Evolutionary conservation across 2,329 filamentous ascomycete genomes (phyloP), one percentile per base, ranked within the genome.

Genomic region (Colletotrichum liaoningense): DNA sequence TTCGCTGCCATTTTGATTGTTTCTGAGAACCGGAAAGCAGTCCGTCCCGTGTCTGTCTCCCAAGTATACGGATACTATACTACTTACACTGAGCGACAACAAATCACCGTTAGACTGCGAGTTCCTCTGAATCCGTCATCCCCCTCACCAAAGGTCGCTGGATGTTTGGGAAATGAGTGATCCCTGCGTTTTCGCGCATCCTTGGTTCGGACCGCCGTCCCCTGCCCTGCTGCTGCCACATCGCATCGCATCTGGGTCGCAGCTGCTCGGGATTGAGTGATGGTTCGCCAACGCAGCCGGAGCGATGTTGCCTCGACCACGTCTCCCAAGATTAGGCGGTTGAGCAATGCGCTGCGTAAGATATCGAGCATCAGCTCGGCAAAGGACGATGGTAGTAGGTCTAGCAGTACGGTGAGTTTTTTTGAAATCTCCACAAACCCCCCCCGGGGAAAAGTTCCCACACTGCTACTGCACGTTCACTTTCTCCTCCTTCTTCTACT

Each of bases 211-310:
- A 65, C 38, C 52, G 42, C 42, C 8, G 42, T n/a, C 42, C 42
- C 42, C 38, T 24, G 24, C 16, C 12, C 49, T 56, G 33, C 49
- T 14, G 9, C 49, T 22, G 35, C 35, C 38, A 7, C 38, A 42
- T 42, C 38, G 16, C 63, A 9, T 65, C 11, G 19, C n/a, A 42
- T 33, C 16, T 57, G 52, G 52, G 9, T 19, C 12, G 16, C 22
- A 64, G 62, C 62, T n/a, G 12, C 16, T 12, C 5, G 38, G 38
- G 14, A 16, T 42, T 42, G 38, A 42, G 24, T 42, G 63, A 65
- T 38, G 63, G 33, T 33, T 28, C 30, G 63, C 30, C 63, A 65
- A 65, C 49, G 63, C 63, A 65, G 63, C 63, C 63, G 52, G n/a
- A 38, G 63, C 38, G 63, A 65, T 46, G 63, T 42, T 5, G 52